Evolutionary conservation across 805 yeast genomes (phyloP).

Genomic region (Hermanozyma aechmeae): DNA sequence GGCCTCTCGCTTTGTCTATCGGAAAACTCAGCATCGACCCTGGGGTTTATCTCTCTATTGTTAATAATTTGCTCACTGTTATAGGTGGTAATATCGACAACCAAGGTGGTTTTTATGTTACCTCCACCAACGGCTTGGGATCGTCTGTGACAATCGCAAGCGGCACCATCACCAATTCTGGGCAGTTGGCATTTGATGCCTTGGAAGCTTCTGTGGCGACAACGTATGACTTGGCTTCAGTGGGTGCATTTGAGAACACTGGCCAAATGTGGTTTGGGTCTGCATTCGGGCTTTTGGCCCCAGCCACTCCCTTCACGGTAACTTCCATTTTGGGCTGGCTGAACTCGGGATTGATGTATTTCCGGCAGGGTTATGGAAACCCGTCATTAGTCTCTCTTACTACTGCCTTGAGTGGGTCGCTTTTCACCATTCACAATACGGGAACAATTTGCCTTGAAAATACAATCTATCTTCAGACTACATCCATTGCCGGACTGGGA

Average conservation of each 20-base stretch:
- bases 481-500: conserved; percentile 15
- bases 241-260: neutral
- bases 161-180: neutral
- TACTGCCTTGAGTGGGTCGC: too few species aligned
- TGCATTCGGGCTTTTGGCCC: neutral
- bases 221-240: neutral
- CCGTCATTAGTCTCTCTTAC: neutral
- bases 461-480: conserved; percentile 12
- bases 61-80: conserved; percentile 12
- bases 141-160: neutral
- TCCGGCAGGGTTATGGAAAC: neutral
- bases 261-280: neutral
- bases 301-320: neutral
- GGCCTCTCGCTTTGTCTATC: too few species aligned
- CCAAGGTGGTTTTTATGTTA: conserved; percentile 16
- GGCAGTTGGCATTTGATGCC: neutral
- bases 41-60: conserved; percentile 18
- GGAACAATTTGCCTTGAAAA: conserved; percentile 20
- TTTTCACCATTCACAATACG: conserved; percentile 10
- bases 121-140: conserved; percentile 5
- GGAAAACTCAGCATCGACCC: too few species aligned
- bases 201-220: neutral
- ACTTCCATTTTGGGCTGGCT: neutral
- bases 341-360: neutral
- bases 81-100: conserved; percentile 14